phyloP scores from a whole-genome alignment of 1,284 basidiomycete species.

The Phenoliferia sp. region DNA sequence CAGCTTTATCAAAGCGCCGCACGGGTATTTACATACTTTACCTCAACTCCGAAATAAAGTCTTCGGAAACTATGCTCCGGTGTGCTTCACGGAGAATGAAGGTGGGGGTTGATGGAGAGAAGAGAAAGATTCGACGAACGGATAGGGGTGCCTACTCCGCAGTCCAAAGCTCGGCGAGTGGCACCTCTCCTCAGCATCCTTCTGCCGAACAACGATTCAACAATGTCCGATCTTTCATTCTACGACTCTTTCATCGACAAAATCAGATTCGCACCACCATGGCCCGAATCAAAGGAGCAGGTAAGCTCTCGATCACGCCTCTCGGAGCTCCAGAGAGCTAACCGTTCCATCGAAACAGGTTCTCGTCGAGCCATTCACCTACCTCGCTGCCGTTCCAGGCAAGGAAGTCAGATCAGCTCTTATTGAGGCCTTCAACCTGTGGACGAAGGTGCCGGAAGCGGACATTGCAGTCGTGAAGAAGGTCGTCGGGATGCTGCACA shows the following conservation, averaged over 20 bases:
- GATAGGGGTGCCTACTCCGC: too few relatives aligned
- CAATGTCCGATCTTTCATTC: neutral
- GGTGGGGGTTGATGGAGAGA: too few relatives aligned
- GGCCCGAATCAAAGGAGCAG: slow-evolving; percentile 44
- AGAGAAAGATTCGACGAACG: too few relatives aligned
- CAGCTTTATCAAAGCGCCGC: too few relatives aligned
- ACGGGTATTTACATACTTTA: too few relatives aligned
- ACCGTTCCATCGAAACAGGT: slow-evolving; percentile 6
- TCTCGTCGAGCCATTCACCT: slow-evolving; percentile 71
- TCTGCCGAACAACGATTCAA: too few relatives aligned
- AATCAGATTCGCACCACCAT: slow-evolving; percentile 38
- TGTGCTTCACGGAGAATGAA: too few relatives aligned
- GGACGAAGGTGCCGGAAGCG: slow-evolving; percentile 74
- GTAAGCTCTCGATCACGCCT: slow-evolving; percentile 29
- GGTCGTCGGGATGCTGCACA: slow-evolving; percentile 91
- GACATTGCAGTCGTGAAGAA: slow-evolving; percentile 69
- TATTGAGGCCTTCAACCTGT: slow-evolving; percentile 89
- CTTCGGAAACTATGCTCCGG: too few relatives aligned
- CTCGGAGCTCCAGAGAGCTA: neutral
- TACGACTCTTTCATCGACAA: slow-evolving; percentile 40
- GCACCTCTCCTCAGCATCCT: too few relatives aligned
- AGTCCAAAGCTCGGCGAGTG: too few relatives aligned
- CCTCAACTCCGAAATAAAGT: too few relatives aligned
- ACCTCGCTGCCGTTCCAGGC: slow-evolving; percentile 78
- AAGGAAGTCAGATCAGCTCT: slow-evolving; percentile 88